These are phyloP conservation scores for Colletotrichum sp. DNA, from an alignment of 2,329 filamentous ascomycete genomes.

Conservation along the genomic window DNA sequence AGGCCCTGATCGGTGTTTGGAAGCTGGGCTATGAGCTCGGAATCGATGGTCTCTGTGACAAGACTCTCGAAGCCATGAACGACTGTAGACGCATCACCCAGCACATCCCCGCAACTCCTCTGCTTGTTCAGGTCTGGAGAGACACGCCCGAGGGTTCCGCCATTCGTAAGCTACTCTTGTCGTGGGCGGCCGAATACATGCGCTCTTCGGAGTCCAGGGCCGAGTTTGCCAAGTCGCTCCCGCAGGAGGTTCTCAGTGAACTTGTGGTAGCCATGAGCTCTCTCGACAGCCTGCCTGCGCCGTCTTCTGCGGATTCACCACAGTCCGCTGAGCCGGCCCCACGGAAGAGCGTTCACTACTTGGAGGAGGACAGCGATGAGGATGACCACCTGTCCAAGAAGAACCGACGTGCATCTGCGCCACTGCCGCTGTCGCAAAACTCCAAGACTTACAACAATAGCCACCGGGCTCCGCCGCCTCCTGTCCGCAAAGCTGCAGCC, in stretches of 20 bases:
- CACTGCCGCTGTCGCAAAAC: conserved; percentile 22
- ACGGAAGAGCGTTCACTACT: conserved; percentile 55
- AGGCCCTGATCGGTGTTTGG: conserved; percentile 60
- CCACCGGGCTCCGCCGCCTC: conserved; percentile 19
- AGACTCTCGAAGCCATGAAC: conserved; percentile 58
- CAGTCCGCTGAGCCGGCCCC: conserved; percentile 26
- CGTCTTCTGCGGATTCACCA: conserved; percentile 22
- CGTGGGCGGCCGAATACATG: conserved; percentile 70
- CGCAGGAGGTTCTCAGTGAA: conserved; percentile 67
- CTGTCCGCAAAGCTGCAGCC: conserved; percentile 29
- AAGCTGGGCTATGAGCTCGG: conserved; percentile 58
- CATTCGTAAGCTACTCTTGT: conserved; percentile 62
- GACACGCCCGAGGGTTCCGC: conserved; percentile 66
- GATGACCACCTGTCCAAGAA: conserved; percentile 40
- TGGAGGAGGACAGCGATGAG: conserved; percentile 48
- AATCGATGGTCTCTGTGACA: conserved; percentile 61
- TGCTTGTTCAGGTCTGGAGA: conserved; percentile 66
- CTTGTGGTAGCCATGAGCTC: conserved; percentile 68
- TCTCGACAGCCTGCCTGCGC: conserved; percentile 45
- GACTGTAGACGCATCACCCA: conserved; percentile 58
- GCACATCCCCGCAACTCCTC: conserved; percentile 61
- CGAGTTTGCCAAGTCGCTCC: conserved; percentile 65
- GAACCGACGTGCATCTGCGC: conserved; percentile 48
- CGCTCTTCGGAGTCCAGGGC: conserved; percentile 59
- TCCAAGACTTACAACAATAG: background rate